Conservation (phyloP, 2,329 filamentous ascomycete genomes). For the Exophiala sp. region DNA sequence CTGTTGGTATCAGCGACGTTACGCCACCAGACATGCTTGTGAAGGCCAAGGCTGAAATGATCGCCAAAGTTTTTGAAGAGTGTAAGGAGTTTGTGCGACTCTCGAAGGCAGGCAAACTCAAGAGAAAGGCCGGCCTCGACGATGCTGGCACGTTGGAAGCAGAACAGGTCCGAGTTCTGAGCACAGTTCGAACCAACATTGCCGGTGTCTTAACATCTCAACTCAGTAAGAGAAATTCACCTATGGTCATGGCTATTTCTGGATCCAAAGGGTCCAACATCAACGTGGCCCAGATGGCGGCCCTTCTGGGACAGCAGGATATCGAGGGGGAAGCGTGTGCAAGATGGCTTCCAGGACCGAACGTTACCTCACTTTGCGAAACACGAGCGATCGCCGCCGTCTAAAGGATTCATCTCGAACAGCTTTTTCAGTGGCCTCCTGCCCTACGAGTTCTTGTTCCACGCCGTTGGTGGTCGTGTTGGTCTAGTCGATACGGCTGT, state of each 20-base stretch:
- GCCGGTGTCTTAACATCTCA: constrained; percentile 87
- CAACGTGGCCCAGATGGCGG: constrained; percentile 99
- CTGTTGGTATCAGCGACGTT: constrained; percentile 91
- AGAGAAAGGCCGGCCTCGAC: constrained; percentile 82
- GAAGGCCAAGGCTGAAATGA: constrained; percentile 66
- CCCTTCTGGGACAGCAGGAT: constrained; percentile 94
- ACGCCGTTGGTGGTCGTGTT: constrained; percentile 97
- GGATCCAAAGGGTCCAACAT: constrained; percentile 96
- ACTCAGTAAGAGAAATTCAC: constrained; percentile 84
- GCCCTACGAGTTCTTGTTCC: constrained; percentile 92
- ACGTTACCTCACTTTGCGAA: constrained; percentile 94
- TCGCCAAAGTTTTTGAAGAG: constrained; percentile 67
- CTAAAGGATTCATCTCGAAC: constrained; percentile 94
- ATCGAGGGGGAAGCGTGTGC: constrained; percentile 87
- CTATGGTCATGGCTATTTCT: constrained; percentile 93
- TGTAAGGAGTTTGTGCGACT: constrained; percentile 62
- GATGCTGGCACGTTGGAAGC: constrained; percentile 54
- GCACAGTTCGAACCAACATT: constrained; percentile 82
- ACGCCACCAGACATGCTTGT: constrained; percentile 70
- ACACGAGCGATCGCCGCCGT: constrained; percentile 81
- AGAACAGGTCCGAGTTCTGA: constrained; percentile 92
- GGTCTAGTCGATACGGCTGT: constrained; percentile 90
- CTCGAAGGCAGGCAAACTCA: constrained; percentile 65
- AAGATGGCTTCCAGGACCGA: constrained; percentile 93
- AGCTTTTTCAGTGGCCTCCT: constrained; percentile 92